phyloP scores from a whole-genome alignment of 75 land plant species.

The Pinus albicaulis region DNA sequence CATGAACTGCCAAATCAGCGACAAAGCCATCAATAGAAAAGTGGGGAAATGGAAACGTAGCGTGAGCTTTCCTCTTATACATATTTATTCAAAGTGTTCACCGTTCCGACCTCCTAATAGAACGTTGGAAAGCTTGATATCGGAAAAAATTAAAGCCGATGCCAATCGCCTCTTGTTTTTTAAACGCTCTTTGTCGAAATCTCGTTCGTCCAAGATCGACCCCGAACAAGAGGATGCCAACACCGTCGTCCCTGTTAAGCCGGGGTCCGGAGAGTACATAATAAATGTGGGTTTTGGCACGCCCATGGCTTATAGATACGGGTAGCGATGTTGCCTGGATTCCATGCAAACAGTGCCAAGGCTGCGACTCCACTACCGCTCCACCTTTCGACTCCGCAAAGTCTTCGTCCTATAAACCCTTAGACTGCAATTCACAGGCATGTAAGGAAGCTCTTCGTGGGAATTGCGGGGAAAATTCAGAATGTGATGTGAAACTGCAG shows the following conservation, averaged over 20 bases:
- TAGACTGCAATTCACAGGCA: background rate
- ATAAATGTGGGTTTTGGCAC: no score
- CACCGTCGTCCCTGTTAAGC: no score
- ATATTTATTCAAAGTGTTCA: background rate
- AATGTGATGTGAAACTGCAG: constrained; percentile 14
- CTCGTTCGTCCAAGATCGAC: no score
- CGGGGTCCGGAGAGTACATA: no score
- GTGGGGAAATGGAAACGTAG: background rate
- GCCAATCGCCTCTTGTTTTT: no score
- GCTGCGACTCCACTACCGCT: background rate
- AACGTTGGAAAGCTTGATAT: background rate
- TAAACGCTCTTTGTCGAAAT: no score
- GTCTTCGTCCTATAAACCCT: constrained; percentile 2
- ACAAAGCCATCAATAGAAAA: no score
- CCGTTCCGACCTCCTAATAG: background rate
- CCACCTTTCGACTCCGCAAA: background rate
- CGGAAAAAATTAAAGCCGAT: background rate
- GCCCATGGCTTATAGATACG: no score
- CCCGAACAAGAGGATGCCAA: no score
- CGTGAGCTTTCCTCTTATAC: background rate
- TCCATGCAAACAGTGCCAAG: no score
- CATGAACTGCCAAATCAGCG: no score
- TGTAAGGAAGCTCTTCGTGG: background rate
- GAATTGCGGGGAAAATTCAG: background rate
- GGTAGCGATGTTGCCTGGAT: no score